Evolutionary conservation across 1,284 basidiomycete genomes (phyloP).

Genomic region (Puccinia hordei): DNA sequence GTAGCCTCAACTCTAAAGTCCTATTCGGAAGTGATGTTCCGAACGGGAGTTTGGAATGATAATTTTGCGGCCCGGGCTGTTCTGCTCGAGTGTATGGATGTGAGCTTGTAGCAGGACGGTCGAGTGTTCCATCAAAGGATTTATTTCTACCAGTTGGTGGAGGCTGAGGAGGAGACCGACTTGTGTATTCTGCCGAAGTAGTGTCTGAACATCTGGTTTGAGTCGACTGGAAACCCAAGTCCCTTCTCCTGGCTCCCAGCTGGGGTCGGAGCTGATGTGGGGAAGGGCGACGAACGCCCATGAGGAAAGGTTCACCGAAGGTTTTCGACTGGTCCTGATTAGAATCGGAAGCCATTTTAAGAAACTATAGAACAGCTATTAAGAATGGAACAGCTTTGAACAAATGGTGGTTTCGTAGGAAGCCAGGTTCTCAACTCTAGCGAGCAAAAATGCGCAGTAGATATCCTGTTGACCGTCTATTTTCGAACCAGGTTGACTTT

Average conservation of each 20-base stretch:
- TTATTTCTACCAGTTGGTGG: background rate
- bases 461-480: conserved; percentile 7
- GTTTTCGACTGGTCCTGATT: background rate
- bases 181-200: background rate
- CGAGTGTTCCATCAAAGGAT: background rate
- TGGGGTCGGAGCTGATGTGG: conserved; percentile 5
- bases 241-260: background rate
- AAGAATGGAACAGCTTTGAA: background rate
- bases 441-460: background rate
- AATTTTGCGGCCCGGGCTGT: background rate
- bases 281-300: conserved; percentile 4
- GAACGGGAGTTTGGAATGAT: background rate
- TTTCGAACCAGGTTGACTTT: background rate
- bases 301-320: background rate
- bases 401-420: background rate
- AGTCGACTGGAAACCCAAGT: background rate
- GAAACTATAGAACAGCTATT: background rate
- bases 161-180: background rate
- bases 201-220: background rate
- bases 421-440: background rate
- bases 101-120: background rate
- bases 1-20: conserved; percentile 2
- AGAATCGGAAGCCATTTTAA: background rate
- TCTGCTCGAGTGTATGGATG: background rate
- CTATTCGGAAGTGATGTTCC: background rate